Evolutionary conservation across 2,329 filamentous ascomycete species (phyloP), one percentile per base, ranked within the genome.

Genomic region (Penicillium sp.): DNA sequence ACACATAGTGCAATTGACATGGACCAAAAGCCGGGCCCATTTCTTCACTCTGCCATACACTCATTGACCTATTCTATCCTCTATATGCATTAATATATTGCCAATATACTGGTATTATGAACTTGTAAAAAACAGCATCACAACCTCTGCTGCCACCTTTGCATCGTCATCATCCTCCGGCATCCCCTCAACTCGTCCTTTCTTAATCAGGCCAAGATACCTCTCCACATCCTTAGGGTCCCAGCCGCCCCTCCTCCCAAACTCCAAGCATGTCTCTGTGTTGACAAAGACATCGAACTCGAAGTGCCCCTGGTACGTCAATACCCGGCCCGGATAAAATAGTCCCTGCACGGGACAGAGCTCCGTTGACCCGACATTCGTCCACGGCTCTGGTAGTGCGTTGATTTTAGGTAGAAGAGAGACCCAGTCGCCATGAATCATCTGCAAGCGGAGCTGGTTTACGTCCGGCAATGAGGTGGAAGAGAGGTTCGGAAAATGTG

Each of bases 341-440:
- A 72, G 45, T 1, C 69, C 69, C 53, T 72, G 70, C 3, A 72
- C 56, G 0, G 67, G 65, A 48, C 70, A 72, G 23, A 56, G 49
- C 1, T 38, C 44, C 13, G 60, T 71, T 19, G 56, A 63, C 8
- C 70, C 70, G 7, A 72, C 35, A 55, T 70, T 70, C 6, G 69
- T 51, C 69, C 70, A 72, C 3, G 60, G 63, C 2, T 26, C 44
- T 0, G 67, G 69, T 11, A 71, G 49, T 11, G 44, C 38, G 5
- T 53, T 23, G 17, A 19, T 15, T 13, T 46, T 46, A 17, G 55
- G 55, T 7, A 45, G 38, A 26, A 53, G 15, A 7, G 45, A 63
- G 0, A 77, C 75, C 19, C 66, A 66, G 30, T 78, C 75, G 4
- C 72, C 69, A 52, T 78, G 75, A 7, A 78, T 64, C 23, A 77